Percentiles rank a stretch among this genome's conserved stretches.
These are phyloP conservation scores for Leptomonas pyrrhocoris DNA, from an alignment of 208 protist species.

Conservation along the genomic window DNA sequence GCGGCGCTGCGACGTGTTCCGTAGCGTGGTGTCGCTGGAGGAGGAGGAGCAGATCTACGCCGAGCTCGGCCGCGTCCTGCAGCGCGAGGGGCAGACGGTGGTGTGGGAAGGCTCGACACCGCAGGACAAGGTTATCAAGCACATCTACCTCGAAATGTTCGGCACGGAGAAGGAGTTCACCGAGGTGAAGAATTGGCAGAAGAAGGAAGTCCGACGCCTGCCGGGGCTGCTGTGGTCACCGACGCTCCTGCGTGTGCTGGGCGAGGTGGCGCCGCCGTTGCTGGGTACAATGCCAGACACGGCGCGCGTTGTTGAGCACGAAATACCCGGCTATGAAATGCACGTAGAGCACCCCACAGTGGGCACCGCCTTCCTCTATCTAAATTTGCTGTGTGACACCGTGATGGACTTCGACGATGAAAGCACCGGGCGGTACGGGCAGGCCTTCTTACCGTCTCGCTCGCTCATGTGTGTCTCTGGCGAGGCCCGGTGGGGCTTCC, in stretches of 20 bases:
- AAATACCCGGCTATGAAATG: constrained; percentile 85
- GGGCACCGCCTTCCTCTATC: constrained; percentile 75
- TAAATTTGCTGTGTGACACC: constrained; percentile 81
- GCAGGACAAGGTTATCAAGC: constrained; percentile 65
- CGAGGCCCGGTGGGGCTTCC: constrained; percentile 87
- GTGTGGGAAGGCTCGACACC: constrained; percentile 51
- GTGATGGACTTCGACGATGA: constrained; percentile 88
- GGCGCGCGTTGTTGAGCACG: constrained; percentile 86
- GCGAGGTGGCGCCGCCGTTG: constrained; percentile 36
- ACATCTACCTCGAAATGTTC: constrained; percentile 86
- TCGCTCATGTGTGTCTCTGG: constrained; percentile 73
- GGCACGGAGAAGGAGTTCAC: constrained; percentile 75
- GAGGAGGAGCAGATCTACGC: constrained; percentile 75
- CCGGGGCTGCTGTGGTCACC: constrained; percentile 82
- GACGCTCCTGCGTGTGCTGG: constrained; percentile 60
- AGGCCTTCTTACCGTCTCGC: constrained; percentile 71
- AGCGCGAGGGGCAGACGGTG: constrained; percentile 66
- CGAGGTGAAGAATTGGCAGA: constrained; percentile 74
- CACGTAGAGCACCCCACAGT: constrained; percentile 87
- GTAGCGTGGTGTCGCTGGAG: constrained; percentile 64
- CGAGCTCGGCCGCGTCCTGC: constrained; percentile 65
- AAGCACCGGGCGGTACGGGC: constrained; percentile 63
- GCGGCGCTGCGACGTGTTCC: constrained; percentile 66
- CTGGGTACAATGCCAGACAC: constrained; percentile 65
- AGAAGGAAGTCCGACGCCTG: constrained; percentile 67